phyloP scores from a whole-genome alignment of 164 flowering plant genomes.

The Vitis rotundifolia region DNA sequence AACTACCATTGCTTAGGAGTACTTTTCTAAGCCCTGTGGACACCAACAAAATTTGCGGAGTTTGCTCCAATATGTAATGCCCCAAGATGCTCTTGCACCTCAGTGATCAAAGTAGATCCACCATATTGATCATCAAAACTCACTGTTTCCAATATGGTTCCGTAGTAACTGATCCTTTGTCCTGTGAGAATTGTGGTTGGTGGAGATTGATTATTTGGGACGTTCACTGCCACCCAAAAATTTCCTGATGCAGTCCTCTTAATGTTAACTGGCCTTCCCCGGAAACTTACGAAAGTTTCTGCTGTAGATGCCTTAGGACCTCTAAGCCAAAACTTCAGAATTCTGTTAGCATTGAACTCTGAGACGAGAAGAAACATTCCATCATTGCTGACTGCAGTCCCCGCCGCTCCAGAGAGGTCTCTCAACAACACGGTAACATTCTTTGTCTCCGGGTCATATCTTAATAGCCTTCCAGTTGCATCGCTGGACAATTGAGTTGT shows the following conservation, averaged over 20 bases:
- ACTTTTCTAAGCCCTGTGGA: too few species aligned
- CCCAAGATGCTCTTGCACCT: conserved; percentile 1
- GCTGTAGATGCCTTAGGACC: conserved; percentile 18
- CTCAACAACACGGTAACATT: conserved; percentile 24
- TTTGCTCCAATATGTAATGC: too few species aligned
- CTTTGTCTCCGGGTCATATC: conserved; percentile 21
- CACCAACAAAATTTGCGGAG: too few species aligned
- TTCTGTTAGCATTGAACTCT: conserved; percentile 12
- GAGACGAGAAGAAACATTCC: conserved; percentile 22
- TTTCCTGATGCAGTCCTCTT: conserved; percentile 17
- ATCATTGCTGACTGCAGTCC: conserved; percentile 31
- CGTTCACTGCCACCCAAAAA: conserved; percentile 29
- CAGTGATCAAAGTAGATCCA: background rate
- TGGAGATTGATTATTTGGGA: background rate
- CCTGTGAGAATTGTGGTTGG: background rate
- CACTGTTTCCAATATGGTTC: background rate
- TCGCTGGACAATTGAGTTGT: background rate
- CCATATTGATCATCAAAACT: background rate
- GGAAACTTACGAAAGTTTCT: conserved; percentile 7
- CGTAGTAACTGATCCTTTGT: background rate
- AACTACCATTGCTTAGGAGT: too few species aligned
- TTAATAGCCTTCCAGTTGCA: conserved; percentile 26
- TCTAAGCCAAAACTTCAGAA: conserved; percentile 20
- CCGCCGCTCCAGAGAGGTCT: conserved; percentile 22
- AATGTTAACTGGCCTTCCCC: conserved; percentile 22